These are phyloP conservation scores for Solanum neorickii DNA, from an alignment of 257 asterid species.

Conservation along the genomic window DNA sequence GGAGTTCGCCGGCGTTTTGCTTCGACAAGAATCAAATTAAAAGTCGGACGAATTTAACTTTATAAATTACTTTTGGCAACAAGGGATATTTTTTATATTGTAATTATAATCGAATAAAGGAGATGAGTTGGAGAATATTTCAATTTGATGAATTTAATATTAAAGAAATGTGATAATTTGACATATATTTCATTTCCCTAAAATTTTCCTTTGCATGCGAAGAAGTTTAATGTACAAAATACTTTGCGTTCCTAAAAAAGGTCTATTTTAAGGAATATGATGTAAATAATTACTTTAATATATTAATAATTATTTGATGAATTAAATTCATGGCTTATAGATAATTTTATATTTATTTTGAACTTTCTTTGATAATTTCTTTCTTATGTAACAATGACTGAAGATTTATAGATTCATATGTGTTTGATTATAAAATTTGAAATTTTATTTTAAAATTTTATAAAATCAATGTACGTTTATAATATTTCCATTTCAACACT, in stretches of 20 bases:
- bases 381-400: too few species aligned
- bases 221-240: neutral
- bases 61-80: neutral
- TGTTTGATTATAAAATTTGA: neutral
- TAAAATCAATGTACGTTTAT: too few species aligned
- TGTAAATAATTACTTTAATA: too few species aligned
- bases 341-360: too few species aligned
- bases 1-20: neutral
- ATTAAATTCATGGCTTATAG: too few species aligned
- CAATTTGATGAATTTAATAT: neutral
- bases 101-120: neutral
- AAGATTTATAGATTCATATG: too few species aligned
- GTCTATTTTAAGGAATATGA: too few species aligned
- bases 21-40: neutral
- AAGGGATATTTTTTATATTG: neutral
- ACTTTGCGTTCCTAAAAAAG: too few species aligned
- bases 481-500: neutral
- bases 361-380: too few species aligned
- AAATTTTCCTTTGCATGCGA: too few species aligned
- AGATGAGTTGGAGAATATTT: neutral
- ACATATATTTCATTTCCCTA: neutral
- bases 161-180: neutral
- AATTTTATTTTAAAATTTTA: too few species aligned
- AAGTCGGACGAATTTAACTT: neutral
- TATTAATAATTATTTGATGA: neutral